Base-by-base conservation (phyloP, 2,329 filamentous ascomycete species). In the Falciphora oryzae region DNA sequence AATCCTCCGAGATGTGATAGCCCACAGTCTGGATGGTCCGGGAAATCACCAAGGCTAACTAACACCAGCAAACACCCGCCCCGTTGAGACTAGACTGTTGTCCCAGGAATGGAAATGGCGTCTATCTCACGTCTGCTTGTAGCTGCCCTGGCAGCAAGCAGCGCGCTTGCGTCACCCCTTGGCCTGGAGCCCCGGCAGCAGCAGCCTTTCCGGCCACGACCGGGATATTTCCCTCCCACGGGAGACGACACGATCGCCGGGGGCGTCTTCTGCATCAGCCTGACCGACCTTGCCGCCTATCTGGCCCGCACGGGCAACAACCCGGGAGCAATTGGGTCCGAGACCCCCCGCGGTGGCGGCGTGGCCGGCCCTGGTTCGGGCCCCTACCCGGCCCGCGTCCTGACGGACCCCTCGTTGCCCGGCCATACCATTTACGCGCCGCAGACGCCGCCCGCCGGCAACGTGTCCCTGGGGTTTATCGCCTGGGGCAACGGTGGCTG, bases 401-500 rank as follows among this genome's bases (percentile, higher is more conserved):
- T 65, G 35, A 66, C 66, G 16, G 64, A 69, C 65, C 59, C 65
- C 8, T 38, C 59, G 25, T 65, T 70, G 38, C 66, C 68, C 2
- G 64, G 65, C 29, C 69, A 71, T 62, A 70, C 68, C 58, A 69
- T 70, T 57, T 71, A 65, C 61, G 68, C 68, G 35, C 69, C 67
- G 16, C 65, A 63, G 57, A 63, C 66, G 38, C 66, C 69, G 32
- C 65, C 62, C 5, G 35, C 61, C 10, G 61, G 35, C 44, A 63
- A 65, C 61, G 58, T 67, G 44, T 63, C 62, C 44, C 28, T 70
- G 64, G 68, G 69, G 28, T 66, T 70, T 57, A 67, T 71, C 56
- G 57, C 66, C 3, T 71, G 66, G 66, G 69, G 67, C 64, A 70
- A 71, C 63, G 69, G 69, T 59, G 69, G 69, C 53, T 71, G 69